These are phyloP conservation scores for Suhomyces kilbournensis DNA, from an alignment of 805 yeast genomes.

Conservation along the genomic window DNA sequence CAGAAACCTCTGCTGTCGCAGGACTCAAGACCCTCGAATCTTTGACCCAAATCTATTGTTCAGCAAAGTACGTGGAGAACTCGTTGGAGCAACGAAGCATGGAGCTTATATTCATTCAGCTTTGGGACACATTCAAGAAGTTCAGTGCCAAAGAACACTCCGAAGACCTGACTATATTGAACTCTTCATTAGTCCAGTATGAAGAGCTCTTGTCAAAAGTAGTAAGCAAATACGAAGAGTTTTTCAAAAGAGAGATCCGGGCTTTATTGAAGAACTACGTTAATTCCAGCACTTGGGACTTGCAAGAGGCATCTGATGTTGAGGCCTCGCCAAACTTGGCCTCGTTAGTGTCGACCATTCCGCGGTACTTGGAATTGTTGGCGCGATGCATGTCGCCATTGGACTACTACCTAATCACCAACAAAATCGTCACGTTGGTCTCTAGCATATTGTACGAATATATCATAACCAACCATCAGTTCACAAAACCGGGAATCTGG, in stretches of 20 bases:
- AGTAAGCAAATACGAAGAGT: conserved; percentile 22
- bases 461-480: conserved; percentile 38
- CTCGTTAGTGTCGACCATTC: conserved; percentile 20
- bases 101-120: conserved; percentile 37
- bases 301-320: conserved; percentile 6
- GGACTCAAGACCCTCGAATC: conserved; percentile 26
- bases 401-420: conserved; percentile 31
- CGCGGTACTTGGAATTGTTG: conserved; percentile 24
- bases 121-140: conserved; percentile 33
- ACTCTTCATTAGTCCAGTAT: conserved; percentile 21
- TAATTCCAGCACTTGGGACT: conserved; percentile 35
- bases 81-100: conserved; percentile 38
- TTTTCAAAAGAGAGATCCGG: conserved; percentile 33
- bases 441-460: conserved; percentile 33
- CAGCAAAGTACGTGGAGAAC: conserved; percentile 26
- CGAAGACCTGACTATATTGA: conserved; percentile 30
- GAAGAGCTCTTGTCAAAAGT: conserved; percentile 17
- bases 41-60: conserved; percentile 34
- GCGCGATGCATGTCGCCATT: conserved; percentile 20
- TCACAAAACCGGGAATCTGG: conserved; percentile 28
- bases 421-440: conserved; percentile 24
- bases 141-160: conserved; percentile 12
- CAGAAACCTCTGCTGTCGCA: conserved; percentile 11
- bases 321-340: conserved; percentile 23
- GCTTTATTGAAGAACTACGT: conserved; percentile 34